Evolutionary conservation across 2,329 filamentous ascomycete genomes (phyloP), one percentile per base, ranked within the genome.

Genomic region (Pleomassaria siparia): DNA sequence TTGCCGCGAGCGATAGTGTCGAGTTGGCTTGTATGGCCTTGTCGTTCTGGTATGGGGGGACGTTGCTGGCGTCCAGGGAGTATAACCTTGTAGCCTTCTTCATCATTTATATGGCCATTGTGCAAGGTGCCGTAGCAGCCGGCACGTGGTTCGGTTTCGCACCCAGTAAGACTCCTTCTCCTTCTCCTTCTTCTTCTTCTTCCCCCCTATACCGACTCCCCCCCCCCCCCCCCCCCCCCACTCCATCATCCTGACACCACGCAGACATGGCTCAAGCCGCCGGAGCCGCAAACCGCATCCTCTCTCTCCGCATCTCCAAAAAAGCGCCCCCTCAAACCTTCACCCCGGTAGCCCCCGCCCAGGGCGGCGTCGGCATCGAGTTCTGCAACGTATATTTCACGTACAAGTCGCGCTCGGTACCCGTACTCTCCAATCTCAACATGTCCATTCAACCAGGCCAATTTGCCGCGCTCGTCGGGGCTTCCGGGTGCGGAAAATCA

Each of bases 351-450:
- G 18, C 20, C 25, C 32, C 50, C 11, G 33, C 52, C 7, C 22
- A 51, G 9, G 40, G 48, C 13, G 59, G 64, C 16, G 56, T 63
- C 7, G 49, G 62, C 10, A 82, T 99, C 53, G 91, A 97, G 66
- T 96, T 99, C 78, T 84, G 87, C 13, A 87, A 96, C 56, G 91
- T 97, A 2, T 88, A 94, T 71, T 97, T 96, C 80, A 82, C 89
- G 37, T 99, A 97, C 67, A 91, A 91, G 0, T 95, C 89, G 0
- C 84, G 92, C 1, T 87, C 89, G 0, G 89, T 95, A 54, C 89
- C 91, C 11, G 71, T 72, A 7, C 63, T 75, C 8, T 68, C 66
- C 24, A 70, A 75, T 49, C 74, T 83, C 45, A 81, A 79, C 37
- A 39, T 72, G 20, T 55, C 69, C 44, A 55, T 72, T 22, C 50